These are phyloP conservation scores for Trapa incisa DNA, from an alignment of 345 rosid species.

Conservation along the genomic window DNA sequence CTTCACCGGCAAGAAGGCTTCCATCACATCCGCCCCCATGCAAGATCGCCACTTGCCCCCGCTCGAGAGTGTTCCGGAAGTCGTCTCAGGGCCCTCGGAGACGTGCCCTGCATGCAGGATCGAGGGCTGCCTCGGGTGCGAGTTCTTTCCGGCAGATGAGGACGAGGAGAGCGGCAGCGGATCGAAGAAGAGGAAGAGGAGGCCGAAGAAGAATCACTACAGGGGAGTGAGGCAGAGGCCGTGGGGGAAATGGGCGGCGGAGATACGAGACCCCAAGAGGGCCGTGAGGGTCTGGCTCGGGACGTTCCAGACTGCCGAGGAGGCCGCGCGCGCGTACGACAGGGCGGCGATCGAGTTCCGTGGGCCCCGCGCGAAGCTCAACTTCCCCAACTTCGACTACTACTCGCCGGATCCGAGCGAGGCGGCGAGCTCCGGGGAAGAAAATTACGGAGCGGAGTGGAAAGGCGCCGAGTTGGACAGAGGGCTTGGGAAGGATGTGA, in stretches of 20 bases:
- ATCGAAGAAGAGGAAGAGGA: slow-evolving; percentile 12
- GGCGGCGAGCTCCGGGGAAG: neutral
- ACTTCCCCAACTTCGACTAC: slow-evolving; percentile 47
- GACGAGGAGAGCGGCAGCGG: neutral
- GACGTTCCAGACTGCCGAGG: slow-evolving; percentile 77
- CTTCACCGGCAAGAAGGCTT: slow-evolving; percentile 23
- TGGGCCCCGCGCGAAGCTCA: slow-evolving; percentile 35
- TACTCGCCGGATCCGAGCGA: neutral
- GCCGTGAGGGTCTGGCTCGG: slow-evolving; percentile 90
- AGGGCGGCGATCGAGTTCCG: slow-evolving; percentile 48
- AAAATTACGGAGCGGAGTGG: neutral
- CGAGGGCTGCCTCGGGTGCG: slow-evolving; percentile 66
- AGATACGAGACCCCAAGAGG: slow-evolving; percentile 79
- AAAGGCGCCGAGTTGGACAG: neutral
- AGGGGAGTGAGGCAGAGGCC: slow-evolving; percentile 98
- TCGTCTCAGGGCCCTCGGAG: slow-evolving; percentile 16
- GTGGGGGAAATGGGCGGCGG: slow-evolving; percentile 97
- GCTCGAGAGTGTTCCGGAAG: slow-evolving; percentile 5
- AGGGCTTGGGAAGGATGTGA: neutral
- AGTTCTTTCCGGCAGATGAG: slow-evolving; percentile 43
- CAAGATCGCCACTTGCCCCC: neutral
- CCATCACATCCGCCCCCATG: neutral
- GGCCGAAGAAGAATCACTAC: slow-evolving; percentile 49
- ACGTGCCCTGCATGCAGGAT: slow-evolving; percentile 53
- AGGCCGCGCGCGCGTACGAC: slow-evolving; percentile 89